Base-by-base conservation (phyloP, 2,329 filamentous ascomycete genomes). In the Trichophyton mentagrophytes region DNA sequence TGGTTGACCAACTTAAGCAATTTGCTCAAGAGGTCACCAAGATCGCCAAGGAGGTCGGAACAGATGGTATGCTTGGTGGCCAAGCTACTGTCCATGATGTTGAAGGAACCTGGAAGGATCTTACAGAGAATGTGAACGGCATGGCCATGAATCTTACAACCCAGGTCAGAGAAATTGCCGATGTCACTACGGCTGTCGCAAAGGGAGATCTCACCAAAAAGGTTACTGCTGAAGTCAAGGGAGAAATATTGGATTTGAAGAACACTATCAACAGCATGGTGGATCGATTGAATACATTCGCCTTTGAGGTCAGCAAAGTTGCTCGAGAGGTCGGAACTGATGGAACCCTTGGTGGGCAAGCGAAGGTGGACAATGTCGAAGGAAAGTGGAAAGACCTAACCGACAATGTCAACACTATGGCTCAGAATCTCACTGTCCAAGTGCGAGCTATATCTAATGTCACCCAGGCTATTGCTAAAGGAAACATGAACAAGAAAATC, bases 141-240 rank as follows among this genome's bases (percentile, higher is more conserved):
- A 97, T 99, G 92, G 92, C 92, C 71, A 95, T 93, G 82, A 99
- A 97, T 73, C 78, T 99, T 68, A 97, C 92, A 2, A 95, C 93
- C 3, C 92, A 99, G 78, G 93, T 99, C 71, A 87, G 92, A 77
- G 91, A 96, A 75, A 99, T 99, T 68, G 93, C 92, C 64, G 90
- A 92, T 70, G 93, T 99, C 62, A 97, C 92, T 2, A 96, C 91
- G 1, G 92, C 92, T 62, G 92, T 99, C 64, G 92, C 92, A 58
- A 89, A 88, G 73, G 92, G 92, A 70, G 92, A 99, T 74, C 79
- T 99, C 64, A 95, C 89, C 64, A 90, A 93, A 77, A 97, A 96
- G 79, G 96, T 99, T 70, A 88, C 90, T 64, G 90, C 95, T 65
- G 90, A 95, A 67, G 93, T 90, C 59, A 85, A 90, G 73, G 92